A percentile compares a stretch with the other conserved stretches of the same genome.
These are phyloP conservation scores for Lentinula novae-zelandiae DNA, from an alignment of 1,284 basidiomycete species.

Conservation along the genomic window DNA sequence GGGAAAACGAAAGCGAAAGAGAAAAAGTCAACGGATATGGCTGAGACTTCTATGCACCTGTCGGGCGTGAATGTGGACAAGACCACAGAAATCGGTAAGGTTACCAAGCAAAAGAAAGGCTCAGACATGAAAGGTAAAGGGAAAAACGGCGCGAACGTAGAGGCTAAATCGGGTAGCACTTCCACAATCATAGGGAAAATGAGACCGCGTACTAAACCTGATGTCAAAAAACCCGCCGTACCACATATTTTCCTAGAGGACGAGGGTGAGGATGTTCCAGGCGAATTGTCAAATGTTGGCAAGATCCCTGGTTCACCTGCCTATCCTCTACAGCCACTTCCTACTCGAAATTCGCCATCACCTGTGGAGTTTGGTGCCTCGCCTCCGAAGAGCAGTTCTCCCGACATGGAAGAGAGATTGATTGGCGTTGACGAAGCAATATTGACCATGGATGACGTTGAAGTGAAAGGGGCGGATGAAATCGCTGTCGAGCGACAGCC, in stretches of 20 bases:
- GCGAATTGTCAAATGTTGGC: not conserved
- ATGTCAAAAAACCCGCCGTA: not conserved
- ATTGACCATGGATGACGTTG: not conserved
- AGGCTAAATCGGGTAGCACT: not conserved
- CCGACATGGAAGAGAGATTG: not conserved
- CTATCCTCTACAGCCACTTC: constrained; percentile 2
- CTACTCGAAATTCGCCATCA: not conserved
- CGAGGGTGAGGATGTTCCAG: not conserved
- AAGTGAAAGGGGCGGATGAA: not conserved
- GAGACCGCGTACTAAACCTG: constrained; percentile 2
- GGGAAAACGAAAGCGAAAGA: constrained; percentile 1
- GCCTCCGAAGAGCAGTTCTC: not conserved
- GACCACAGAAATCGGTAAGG: not conserved
- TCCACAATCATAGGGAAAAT: constrained; percentile 6
- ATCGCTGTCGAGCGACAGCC: not conserved
- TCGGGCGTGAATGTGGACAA: not conserved
- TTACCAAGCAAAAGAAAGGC: not conserved
- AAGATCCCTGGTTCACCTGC: not conserved
- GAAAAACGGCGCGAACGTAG: not conserved
- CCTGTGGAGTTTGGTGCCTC: not conserved
- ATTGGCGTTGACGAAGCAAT: not conserved
- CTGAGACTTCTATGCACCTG: not conserved
- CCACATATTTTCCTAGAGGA: not conserved
- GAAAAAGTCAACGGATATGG: not conserved
- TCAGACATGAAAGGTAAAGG: constrained; percentile 2